These are phyloP conservation scores for Cryptococcus hybrid DNA, from an alignment of 1,284 basidiomycete genomes.

Conservation along the genomic window DNA sequence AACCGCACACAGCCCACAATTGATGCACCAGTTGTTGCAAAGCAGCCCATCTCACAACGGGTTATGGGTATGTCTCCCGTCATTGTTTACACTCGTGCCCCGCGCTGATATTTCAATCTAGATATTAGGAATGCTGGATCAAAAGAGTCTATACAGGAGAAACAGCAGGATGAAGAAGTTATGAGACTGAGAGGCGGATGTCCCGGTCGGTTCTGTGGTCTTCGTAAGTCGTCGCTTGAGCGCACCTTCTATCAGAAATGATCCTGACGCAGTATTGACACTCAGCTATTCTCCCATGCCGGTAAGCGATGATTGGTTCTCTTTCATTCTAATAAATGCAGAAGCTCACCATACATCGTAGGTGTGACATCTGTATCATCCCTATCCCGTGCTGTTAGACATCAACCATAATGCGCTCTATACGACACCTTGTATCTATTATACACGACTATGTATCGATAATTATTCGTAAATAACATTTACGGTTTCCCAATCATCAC, in stretches of 20 bases:
- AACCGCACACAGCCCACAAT: constrained; percentile 24
- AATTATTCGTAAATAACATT: too few relatives aligned
- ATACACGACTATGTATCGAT: too few relatives aligned
- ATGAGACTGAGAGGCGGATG: constrained; percentile 45
- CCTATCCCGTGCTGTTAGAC: constrained; percentile 45
- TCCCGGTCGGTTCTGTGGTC: constrained; percentile 43
- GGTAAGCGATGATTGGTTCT: constrained; percentile 18
- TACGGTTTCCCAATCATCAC: too few relatives aligned
- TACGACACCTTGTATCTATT: too few relatives aligned
- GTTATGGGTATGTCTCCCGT: constrained; percentile 32
- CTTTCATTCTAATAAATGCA: background rate
- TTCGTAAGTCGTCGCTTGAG: constrained; percentile 30
- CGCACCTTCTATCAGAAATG: background rate
- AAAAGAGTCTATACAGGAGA: constrained; percentile 15
- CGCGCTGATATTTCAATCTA: background rate
- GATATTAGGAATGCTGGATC: constrained; percentile 3
- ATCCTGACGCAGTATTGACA: constrained; percentile 1
- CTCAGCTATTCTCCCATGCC: constrained; percentile 46
- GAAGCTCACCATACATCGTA: constrained; percentile 1
- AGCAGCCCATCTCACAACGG: constrained; percentile 28
- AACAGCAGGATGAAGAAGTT: constrained; percentile 20
- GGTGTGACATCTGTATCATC: constrained; percentile 45
- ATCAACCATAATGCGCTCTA: too few relatives aligned
- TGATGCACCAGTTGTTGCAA: constrained; percentile 23
- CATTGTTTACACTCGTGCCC: background rate